Base-by-base conservation (phyloP, 306 rosid species). In the Acmispon strigosus region DNA sequence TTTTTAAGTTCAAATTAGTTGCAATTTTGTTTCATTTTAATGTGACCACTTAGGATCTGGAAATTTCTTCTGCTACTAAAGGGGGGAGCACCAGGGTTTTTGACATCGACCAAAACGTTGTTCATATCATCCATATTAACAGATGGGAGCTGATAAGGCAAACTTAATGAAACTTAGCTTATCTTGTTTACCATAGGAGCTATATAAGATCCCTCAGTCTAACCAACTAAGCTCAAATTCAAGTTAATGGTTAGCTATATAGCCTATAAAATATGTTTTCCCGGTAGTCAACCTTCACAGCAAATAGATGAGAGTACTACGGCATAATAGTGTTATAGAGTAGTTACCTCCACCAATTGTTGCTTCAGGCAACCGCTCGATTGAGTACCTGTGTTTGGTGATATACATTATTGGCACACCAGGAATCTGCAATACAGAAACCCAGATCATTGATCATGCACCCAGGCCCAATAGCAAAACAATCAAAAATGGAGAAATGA, bases 391-490 rank as follows among this genome's bases (percentile, higher is more conserved):
- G 84, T 87, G 98, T 55, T 78, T 82, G 41, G 97, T 90, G 66
- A 90, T 89, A 54, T 90, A 90, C 97, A 94, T 90, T 78, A 94
- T 94, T 2, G 97, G 98, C 72, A 94, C 97, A 55, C 98, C 98
- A 44, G 97, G 97, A 68, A 89, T 48, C 98, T 94, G 89, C 79
- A 56, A 51, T 42, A 61, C 34, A 80, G 24, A 80, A 78, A 55
- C 4, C 19, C 57, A 70, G 59, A 69, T 56, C 20, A 18, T 34
- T 8, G 18, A 39, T 51, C 19, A 41, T 58, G 51, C 74, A 47
- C 22, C 22, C 10, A 9, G 49, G 34, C 68, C 15, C 68, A 73
- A 18, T 34, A 22, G 22, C 47, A 73, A 34, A 41, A 50, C 19
- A 68, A 47, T 16, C 15, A 53, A 56, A 24, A 9, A 70, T 10